Conservation (phyloP, 1,284 basidiomycete species). For the Ceratobasidium theobromae region DNA sequence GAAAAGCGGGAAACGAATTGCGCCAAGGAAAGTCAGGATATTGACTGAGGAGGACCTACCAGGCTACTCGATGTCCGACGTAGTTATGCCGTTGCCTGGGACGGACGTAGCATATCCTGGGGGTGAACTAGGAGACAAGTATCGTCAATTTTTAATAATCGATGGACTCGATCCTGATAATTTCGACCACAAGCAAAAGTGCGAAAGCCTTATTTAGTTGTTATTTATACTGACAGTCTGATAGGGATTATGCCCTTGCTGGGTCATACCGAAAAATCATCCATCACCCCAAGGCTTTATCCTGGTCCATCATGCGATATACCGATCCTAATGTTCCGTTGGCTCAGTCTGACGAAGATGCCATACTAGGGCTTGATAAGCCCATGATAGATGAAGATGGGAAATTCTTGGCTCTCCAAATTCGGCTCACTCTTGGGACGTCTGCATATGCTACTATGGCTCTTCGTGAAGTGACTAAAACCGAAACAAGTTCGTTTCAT, state of each 20-base stretch:
- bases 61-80: conserved; percentile 86
- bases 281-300: conserved; percentile 77
- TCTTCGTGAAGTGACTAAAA: conserved; percentile 87
- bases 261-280: conserved; percentile 94
- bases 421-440: conserved; percentile 77
- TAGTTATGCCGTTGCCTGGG: conserved; percentile 94
- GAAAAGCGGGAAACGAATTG: conserved; percentile 42
- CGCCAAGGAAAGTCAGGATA: conserved; percentile 64
- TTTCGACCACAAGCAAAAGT: conserved; percentile 87
- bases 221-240: background rate
- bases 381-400: conserved; percentile 67
- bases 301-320: conserved; percentile 82
- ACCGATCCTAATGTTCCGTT: conserved; percentile 91
- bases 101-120: conserved; percentile 89
- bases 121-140: conserved; percentile 78
- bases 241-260: conserved; percentile 85
- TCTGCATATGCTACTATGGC: conserved; percentile 97
- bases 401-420: conserved; percentile 82
- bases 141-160: conserved; percentile 72
- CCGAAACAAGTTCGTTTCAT: conserved; percentile 85
- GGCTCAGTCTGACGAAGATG: conserved; percentile 93
- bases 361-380: conserved; percentile 74
- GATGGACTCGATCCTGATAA: conserved; percentile 89
- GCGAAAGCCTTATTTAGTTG: conserved; percentile 39
- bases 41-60: conserved; percentile 74